These are phyloP conservation scores for Geoglossum cookeanum DNA, from an alignment of 2,329 filamentous ascomycete genomes.

Conservation along the genomic window DNA sequence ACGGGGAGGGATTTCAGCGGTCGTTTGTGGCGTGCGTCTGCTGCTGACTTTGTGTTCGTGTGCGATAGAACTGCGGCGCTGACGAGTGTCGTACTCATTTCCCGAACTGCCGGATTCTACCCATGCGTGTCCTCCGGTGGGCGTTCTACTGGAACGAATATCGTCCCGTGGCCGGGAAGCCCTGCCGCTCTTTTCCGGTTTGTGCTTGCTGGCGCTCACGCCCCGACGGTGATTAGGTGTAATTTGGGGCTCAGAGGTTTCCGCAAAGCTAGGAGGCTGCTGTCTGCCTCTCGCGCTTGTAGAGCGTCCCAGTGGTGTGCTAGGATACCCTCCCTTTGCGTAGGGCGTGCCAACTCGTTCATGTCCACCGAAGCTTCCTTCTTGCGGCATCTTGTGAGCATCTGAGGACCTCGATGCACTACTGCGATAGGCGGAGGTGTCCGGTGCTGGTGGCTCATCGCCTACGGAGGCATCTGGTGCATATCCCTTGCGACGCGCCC, in stretches of 20 bases:
- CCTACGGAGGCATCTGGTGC: constrained; percentile 37
- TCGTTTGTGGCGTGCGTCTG: not conserved
- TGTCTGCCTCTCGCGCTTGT: constrained; percentile 17
- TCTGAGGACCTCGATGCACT: constrained; percentile 13
- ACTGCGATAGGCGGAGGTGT: constrained; percentile 26
- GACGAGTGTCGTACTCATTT: not conserved
- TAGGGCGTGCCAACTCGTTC: constrained; percentile 31
- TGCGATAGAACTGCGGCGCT: not conserved
- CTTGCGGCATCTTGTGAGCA: constrained; percentile 16
- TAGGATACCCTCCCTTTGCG: constrained; percentile 30
- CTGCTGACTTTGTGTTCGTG: not conserved
- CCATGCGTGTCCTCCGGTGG: not conserved
- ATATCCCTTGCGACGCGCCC: constrained; percentile 24
- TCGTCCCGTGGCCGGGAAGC: not conserved
- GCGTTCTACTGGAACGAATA: not conserved
- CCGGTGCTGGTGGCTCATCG: constrained; percentile 36
- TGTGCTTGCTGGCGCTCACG: not conserved
- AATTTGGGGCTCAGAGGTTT: not conserved
- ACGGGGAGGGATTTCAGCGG: not conserved
- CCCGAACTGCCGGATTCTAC: not conserved
- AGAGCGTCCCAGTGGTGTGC: constrained; percentile 30
- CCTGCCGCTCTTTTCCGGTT: not conserved
- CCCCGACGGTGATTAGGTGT: not conserved
- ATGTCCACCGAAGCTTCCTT: constrained; percentile 26
- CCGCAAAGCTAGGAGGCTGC: not conserved